Evolutionary conservation across 139 green algal genomes (phyloP).

Genomic region (Desmodesmus armatus): DNA sequence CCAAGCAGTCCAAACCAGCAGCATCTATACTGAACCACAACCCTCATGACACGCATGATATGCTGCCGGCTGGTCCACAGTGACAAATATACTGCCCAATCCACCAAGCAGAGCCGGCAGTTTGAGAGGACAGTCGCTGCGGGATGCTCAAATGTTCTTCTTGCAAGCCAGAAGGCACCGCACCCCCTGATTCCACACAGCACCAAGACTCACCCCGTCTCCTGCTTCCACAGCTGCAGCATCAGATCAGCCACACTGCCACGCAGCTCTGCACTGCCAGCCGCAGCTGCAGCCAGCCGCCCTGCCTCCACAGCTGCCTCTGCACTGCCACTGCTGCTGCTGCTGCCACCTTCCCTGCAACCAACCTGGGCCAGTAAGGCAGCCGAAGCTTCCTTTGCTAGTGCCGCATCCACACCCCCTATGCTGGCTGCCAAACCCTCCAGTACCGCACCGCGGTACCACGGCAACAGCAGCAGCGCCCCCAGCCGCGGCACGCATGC

Average conservation of each 20-base stretch:
- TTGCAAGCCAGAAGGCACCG: too few relatives aligned
- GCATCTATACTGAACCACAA: too few relatives aligned
- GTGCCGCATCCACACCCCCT: slow-evolving; percentile 80
- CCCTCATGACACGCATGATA: too few relatives aligned
- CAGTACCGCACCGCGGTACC: slow-evolving; percentile 56
- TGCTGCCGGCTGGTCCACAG: too few relatives aligned
- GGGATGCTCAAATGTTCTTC: too few relatives aligned
- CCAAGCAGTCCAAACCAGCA: too few relatives aligned
- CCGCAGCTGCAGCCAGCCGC: slow-evolving; percentile 4
- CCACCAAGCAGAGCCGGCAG: too few relatives aligned
- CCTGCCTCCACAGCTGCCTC: neutral
- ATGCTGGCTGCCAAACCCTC: slow-evolving; percentile 85
- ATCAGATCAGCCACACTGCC: too few relatives aligned
- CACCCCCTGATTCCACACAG: too few relatives aligned
- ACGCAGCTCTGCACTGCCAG: neutral
- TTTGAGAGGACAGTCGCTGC: too few relatives aligned
- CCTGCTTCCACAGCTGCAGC: slow-evolving; percentile 24
- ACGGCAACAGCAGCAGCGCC: slow-evolving; percentile 35
- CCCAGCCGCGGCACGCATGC: slow-evolving; percentile 19
- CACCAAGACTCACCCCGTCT: slow-evolving; percentile 29
- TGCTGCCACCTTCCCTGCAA: neutral
- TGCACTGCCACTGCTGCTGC: neutral
- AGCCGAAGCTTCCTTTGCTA: slow-evolving; percentile 59
- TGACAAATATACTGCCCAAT: too few relatives aligned
- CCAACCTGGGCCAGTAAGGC: slow-evolving; percentile 65